phyloP scores from a whole-genome alignment of 768 basidiomycete genomes.

The Boletus rufocinnamomeus region DNA sequence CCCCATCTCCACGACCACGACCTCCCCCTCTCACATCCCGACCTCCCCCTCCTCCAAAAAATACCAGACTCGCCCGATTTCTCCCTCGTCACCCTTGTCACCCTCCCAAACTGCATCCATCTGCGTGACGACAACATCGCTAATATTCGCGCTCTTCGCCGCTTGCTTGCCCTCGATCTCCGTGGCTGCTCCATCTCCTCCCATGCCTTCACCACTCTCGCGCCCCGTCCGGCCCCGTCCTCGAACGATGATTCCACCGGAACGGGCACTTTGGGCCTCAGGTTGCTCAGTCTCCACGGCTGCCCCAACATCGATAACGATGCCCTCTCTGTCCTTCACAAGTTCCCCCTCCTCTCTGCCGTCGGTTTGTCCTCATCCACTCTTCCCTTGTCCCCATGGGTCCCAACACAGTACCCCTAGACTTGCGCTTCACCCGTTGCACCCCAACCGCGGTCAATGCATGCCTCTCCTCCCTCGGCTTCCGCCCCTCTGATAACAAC shows the following conservation, averaged over 20 bases:
- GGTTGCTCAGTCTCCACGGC: conserved; percentile 56
- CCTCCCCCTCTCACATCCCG: conserved; percentile 54
- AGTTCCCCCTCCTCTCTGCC: conserved; percentile 60
- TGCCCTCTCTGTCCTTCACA: conserved; percentile 42
- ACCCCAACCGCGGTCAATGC: conserved; percentile 21
- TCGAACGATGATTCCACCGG: conserved; percentile 23
- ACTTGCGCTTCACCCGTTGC: conserved; percentile 54
- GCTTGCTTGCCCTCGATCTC: conserved; percentile 64
- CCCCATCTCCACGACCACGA: conserved; percentile 31
- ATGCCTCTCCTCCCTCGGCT: conserved; percentile 25
- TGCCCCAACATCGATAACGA: conserved; percentile 52
- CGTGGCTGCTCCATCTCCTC: conserved; percentile 53
- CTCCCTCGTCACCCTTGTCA: conserved; percentile 63
- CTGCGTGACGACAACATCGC: conserved; percentile 60
- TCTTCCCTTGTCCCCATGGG: conserved; percentile 1
- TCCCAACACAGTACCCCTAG: conserved; percentile 30
- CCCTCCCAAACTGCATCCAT: conserved; percentile 55
- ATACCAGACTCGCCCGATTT: conserved; percentile 58
- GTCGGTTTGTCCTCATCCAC: conserved; percentile 48
- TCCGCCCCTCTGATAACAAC: conserved; percentile 30
- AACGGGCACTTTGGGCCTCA: conserved; percentile 56
- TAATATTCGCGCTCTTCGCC: conserved; percentile 51
- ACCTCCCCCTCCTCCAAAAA: conserved; percentile 56
- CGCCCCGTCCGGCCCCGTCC: conserved; percentile 43
- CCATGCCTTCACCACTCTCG: conserved; percentile 53